Conservation (phyloP, 352 stramenopile species). For the Phytophthora agathidicida region DNA sequence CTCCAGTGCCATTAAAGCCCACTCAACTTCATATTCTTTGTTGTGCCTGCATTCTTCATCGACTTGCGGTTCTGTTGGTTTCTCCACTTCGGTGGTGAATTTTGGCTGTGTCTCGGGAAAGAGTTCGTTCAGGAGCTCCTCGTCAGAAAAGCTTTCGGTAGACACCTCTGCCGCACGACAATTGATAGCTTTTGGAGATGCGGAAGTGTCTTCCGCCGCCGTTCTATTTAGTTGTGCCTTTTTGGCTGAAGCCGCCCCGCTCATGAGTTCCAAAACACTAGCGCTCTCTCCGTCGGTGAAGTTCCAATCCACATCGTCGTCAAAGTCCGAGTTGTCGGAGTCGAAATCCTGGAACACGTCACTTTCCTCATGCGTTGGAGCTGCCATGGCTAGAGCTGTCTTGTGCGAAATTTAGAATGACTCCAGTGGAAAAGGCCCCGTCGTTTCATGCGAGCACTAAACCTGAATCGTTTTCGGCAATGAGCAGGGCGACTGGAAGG, state of each 20-base stretch:
- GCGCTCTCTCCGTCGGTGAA: conserved; percentile 54
- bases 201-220: background rate
- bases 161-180: background rate
- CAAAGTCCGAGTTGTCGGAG: conserved; percentile 47
- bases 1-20: conserved; percentile 27
- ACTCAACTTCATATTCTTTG: conserved; percentile 27
- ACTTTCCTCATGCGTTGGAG: conserved; percentile 14
- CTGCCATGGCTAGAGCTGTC: background rate
- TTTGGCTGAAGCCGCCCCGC: conserved; percentile 10
- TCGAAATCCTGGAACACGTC: conserved; percentile 61
- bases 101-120: conserved; percentile 23
- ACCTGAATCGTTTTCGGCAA: too few species aligned
- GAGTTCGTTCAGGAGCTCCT: conserved; percentile 24
- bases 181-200: background rate
- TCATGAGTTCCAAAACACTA: conserved; percentile 53
- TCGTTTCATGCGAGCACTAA: too few species aligned
- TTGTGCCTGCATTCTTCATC: background rate
- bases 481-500: too few species aligned
- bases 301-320: conserved; percentile 12
- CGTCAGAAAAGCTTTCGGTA: conserved; percentile 3
- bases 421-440: background rate
- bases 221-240: background rate
- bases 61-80: background rate
- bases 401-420: conserved; percentile 14
- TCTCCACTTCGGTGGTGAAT: background rate